phyloP scores from a whole-genome alignment of 345 rosid genomes.

The Gossypium ekmanianum region DNA sequence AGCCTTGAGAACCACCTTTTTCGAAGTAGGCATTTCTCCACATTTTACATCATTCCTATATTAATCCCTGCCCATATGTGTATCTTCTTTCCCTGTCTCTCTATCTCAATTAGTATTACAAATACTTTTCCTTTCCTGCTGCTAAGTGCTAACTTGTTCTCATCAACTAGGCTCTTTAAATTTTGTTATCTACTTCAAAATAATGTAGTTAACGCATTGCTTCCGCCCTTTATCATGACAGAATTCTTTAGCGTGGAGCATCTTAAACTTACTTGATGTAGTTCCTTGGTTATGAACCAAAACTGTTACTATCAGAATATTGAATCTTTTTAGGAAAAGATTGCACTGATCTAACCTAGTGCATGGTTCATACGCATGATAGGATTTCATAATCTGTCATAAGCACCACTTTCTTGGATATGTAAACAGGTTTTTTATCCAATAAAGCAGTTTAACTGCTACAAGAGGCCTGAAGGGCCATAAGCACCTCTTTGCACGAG shows the following conservation, averaged over 20 bases:
- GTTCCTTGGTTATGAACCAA: background rate
- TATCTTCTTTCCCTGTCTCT: background rate
- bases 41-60: background rate
- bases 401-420: background rate
- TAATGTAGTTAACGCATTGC: background rate
- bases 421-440: background rate
- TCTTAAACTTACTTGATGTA: background rate
- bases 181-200: background rate
- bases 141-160: background rate
- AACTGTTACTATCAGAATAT: background rate
- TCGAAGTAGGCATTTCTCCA: slow-evolving; percentile 51
- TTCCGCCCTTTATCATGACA: background rate
- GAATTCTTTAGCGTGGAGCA: background rate
- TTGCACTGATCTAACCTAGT: background rate
- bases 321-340: background rate
- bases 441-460: background rate
- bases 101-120: background rate
- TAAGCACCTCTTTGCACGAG: background rate
- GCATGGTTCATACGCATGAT: background rate
- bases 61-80: background rate
- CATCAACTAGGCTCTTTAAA: background rate
- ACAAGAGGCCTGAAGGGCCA: background rate
- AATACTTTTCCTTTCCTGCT: background rate
- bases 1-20: slow-evolving; percentile 96
- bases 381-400: background rate